Base-by-base conservation (phyloP, 192 early-diverging fungal genomes). In the Backusella morwellensis region DNA sequence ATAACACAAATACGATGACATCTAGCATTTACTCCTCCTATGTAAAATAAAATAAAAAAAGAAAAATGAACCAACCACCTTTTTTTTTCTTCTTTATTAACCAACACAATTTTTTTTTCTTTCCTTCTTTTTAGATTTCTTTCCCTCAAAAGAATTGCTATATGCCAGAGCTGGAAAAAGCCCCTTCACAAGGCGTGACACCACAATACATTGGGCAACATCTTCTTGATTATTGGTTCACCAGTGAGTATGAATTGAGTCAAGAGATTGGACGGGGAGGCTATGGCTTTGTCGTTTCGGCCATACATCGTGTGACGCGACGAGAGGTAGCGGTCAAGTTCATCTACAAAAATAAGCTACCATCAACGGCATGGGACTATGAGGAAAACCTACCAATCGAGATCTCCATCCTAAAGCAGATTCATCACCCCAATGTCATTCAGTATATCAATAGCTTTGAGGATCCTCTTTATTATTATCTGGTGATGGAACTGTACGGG, bases 311-410 rank as follows among this genome's bases (percentile, higher is more conserved):
- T 12, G 59, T 77, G 9, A 90, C 89, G 69, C 75, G 77, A 2
- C 77, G 75, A 32, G 86, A 90, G 67, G 90, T 92, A 4, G 93
- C 93, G 2, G 92, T 94, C 47, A 94, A 94, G 77, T 89, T 94
- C 47, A 94, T 94, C 63, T 81, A 88, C 66, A 84, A 82, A 11
- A 75, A 83, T 29, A 88, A 89, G 72, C 77, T 89, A 14, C 81
- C 87, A 4, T 29, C 70, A 19, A 35, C 67, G 4, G 14, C 35
- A 36, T 34, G 29, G 34, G 29, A 35, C 5, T 52, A 75, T 80
- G 59, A 77, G 74, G 79, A 82, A 42, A 78, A 74, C 9, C 82
- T 86, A 84, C 89, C 89, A 4, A 81, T 86, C 72, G 89, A 90
- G 77, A 83, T 87, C 47, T 83, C 81, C 50, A 68, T 88, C 12